Base-by-base conservation (phyloP, 169 alveolate genomes). In the Babesia ovis region DNA sequence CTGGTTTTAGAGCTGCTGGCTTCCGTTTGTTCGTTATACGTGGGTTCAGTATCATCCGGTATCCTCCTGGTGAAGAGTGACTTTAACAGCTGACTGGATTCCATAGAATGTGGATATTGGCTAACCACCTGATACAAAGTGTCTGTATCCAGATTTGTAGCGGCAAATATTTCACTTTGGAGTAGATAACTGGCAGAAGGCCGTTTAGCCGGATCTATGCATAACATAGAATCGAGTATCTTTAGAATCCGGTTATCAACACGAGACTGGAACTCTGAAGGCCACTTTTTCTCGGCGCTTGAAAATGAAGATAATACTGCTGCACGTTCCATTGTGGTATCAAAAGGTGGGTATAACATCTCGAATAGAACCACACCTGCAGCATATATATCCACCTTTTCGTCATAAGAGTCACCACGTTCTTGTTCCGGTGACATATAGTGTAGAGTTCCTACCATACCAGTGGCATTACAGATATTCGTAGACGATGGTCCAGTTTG, bases 361-460 rank as follows among this genome's bases (percentile, higher is more conserved):
- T 91, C 95, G 77, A 91, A 91, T 46, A 91, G 81, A 25, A 91
- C 93, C 16, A 91, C 95, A 14, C 95, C 95, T 18, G 91, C 77
- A 12, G 94, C 86, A 76, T 74, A 91, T 27, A 91, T 86, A 59
- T 91, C 95, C 35, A 90, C 94, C 35, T 91, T 91, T 64, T 91
- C 90, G 75, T 90, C 88, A 45, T 87, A 89, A 35, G 71, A 45
- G 59, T 90, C 91, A 3, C 95, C 94, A 53, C 81, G 75, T 55
- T 68, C 50, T 69, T 91, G 94, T 55, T 91, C 95, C 50, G 95
- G 95, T 6, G 95, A 90, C 91, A 91, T 91, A 71, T 91, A 91
- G 84, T 86, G 83, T 22, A 91, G 55, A 16, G 95, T 91, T 8
- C 95, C 95, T 42, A 91, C 94, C 18, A 71, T 69, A 35, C 89